These are phyloP conservation scores for Chlamydomonas sp. DNA, from an alignment of 139 green algal species.

Conservation along the genomic window DNA sequence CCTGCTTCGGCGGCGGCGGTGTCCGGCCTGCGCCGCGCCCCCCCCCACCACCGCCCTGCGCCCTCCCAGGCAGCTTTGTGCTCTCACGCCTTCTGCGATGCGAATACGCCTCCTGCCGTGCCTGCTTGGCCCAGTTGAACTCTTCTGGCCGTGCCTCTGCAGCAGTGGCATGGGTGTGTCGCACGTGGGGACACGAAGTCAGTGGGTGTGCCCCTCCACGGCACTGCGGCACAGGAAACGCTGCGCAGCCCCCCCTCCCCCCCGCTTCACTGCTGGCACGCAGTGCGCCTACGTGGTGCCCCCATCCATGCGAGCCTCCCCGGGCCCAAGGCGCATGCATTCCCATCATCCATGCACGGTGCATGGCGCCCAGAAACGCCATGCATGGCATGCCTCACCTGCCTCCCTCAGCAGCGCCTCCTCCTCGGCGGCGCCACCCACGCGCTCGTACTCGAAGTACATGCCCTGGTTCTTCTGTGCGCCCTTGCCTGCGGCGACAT, in stretches of 20 bases:
- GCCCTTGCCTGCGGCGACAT: slow-evolving; percentile 19
- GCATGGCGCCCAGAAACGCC: neutral
- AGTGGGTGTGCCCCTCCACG: no score
- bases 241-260: no score
- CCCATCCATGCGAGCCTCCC: no score
- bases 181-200: no score
- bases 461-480: slow-evolving; percentile 27
- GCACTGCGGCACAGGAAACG: no score
- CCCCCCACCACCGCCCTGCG: neutral
- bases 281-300: no score
- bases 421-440: slow-evolving; percentile 19
- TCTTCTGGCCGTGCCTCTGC: slow-evolving; percentile 15
- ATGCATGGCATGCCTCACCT: neutral
- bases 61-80: neutral
- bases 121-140: slow-evolving; percentile 23
- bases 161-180: no score
- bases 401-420: neutral
- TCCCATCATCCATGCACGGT: no score
- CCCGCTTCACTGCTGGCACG: no score
- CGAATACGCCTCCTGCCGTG: neutral
- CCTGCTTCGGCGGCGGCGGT: neutral
- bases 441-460: slow-evolving; percentile 31
- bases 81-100: neutral
- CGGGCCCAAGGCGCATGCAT: no score
- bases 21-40: slow-evolving; percentile 13